Evolutionary conservation across 352 stramenopile species (phyloP), one percentile per base, ranked within the genome.

Genomic region (Pythium folliculosum): DNA sequence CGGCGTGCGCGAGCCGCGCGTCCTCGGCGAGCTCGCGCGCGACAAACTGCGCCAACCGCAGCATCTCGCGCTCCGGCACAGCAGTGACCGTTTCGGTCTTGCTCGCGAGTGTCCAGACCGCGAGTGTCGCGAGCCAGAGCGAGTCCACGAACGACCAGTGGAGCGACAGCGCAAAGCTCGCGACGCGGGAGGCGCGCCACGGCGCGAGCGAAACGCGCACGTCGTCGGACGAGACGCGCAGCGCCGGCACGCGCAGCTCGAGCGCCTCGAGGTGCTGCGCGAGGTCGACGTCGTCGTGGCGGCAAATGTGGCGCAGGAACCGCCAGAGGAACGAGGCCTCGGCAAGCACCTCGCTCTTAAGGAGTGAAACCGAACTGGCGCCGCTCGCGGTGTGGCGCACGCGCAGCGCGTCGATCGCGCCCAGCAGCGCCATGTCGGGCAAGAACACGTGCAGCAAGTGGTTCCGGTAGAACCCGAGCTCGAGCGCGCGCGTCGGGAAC

Each of bases 391-490:
- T 13, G 22, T 22, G 6, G 19, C 27, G 30, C 67, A 68, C 68
- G 17, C 82, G 43, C 45, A 84, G 48, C 48, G 77, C 63, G 57
- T 91, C 73, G 25, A 93, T 66, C 10, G 84, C 83, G 22, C 82
- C 80, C 38, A 85, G 63, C 21, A 93, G 67, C 5, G 86, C 82
- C 72, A 92, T 90, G 32, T 96, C 86, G 1, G 76, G 80, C 7
- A 94, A 47, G 37, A 97, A 95, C 49, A 91, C 68, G 60, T 95
- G 84, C 0, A 95, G 69, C 57, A 96, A 62, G 43, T 95, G 86
- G 61, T 97, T 97, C 5, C 89, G 85, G 67, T 95, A 95, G 62
- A 94, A 97, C 6, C 76, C 82, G 5, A 97, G 60, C 55, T 91
- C 81, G 2, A 97, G 70, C 37, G 88, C 81, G 35, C 81, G 78